Percentiles rank a stretch among this genome's conserved stretches.
Evolutionary conservation across 2,329 filamentous ascomycete genomes (phyloP).

Genomic region (Intubia oerlemansii): DNA sequence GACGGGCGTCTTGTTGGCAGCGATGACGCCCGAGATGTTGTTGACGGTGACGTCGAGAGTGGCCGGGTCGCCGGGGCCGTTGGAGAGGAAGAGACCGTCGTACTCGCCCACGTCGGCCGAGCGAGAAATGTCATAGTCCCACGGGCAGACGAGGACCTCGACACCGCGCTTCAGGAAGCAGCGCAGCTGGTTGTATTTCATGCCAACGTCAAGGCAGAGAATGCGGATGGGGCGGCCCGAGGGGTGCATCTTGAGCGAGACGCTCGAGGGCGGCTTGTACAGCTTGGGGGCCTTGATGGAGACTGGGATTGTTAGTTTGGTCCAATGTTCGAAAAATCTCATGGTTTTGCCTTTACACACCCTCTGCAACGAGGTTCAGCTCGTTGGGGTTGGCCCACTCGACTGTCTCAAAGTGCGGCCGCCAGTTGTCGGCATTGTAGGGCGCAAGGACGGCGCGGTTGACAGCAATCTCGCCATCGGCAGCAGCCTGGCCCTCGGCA

Average conservation of each 20-base stretch:
- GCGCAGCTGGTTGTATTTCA: slow-evolving; percentile 95
- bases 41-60: slow-evolving; percentile 61
- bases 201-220: slow-evolving; percentile 83
- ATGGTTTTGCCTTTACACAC: slow-evolving; percentile 32
- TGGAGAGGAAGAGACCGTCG: slow-evolving; percentile 93
- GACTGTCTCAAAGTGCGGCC: slow-evolving; percentile 50
- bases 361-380: slow-evolving; percentile 83
- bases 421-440: slow-evolving; percentile 18
- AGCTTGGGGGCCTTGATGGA: slow-evolving; percentile 74
- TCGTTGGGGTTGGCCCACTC: slow-evolving; percentile 86
- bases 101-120: slow-evolving; percentile 64
- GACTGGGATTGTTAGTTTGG: slow-evolving; percentile 36
- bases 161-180: slow-evolving; percentile 82
- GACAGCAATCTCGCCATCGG: slow-evolving; percentile 10
- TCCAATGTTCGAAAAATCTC: slow-evolving; percentile 8
- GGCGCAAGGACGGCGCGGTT: slow-evolving; percentile 14
- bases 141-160: slow-evolving; percentile 85
- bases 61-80: slow-evolving; percentile 88
- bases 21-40: slow-evolving; percentile 55
- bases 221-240: slow-evolving; percentile 75
- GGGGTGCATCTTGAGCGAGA: slow-evolving; percentile 63
- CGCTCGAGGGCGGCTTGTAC: slow-evolving; percentile 53
- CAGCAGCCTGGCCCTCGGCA: no score
- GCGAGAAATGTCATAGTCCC: slow-evolving; percentile 77
- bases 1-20: slow-evolving; percentile 64